Evolutionary conservation across 768 basidiomycete species (phyloP), one percentile per base, ranked within the genome.

Genomic region (Suillus paluster): DNA sequence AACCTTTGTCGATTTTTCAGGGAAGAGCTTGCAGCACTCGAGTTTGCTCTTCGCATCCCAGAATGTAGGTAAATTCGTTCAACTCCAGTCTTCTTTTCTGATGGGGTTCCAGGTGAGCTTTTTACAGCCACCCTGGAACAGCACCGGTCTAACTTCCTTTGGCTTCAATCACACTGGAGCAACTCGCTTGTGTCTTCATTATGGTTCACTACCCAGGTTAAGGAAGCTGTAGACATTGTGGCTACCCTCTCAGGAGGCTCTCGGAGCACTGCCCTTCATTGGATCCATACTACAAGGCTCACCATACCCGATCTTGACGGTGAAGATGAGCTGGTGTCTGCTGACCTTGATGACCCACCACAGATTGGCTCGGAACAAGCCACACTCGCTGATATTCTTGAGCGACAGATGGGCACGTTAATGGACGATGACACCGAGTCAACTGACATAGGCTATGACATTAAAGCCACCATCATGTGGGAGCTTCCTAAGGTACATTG

Each of bases 1-100:
- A 78, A 80, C 33, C 63, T 81, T 0, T 77, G 73, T 33, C 52
- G 63, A 0, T 81, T 78, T 78, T 79, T 72, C 57, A 64, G 70
- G 0, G 38, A 59, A 6, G 77, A 80, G 56, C 54, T 80, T 0
- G 41, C 57, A 0, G 67, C 71, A 0, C 55, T 78, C 0, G 74
- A 71, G n/a, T 57, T 64, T 25, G 25, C 66, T 30, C 15, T 70
- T n/a, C 41, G 30, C 2, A 39, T 25, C 19, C 39, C 68, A 2
- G 30, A 46, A n/a, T 57, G 70, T 70, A 54, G 56, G 66, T 63
- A 7, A n/a, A 42, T 42, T 17, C 48, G 38, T 39, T 21, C 45
- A 27, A 42, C 17, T 25, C n/a, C n/a, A 34, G 11, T 54, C n/a
- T 39, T 39, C 53, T n/a, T n/a, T 59, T 46, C 46, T 46, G 1